Evolutionary conservation across 2,329 filamentous ascomycete genomes (phyloP).

Genomic region (Lachnellula arida): DNA sequence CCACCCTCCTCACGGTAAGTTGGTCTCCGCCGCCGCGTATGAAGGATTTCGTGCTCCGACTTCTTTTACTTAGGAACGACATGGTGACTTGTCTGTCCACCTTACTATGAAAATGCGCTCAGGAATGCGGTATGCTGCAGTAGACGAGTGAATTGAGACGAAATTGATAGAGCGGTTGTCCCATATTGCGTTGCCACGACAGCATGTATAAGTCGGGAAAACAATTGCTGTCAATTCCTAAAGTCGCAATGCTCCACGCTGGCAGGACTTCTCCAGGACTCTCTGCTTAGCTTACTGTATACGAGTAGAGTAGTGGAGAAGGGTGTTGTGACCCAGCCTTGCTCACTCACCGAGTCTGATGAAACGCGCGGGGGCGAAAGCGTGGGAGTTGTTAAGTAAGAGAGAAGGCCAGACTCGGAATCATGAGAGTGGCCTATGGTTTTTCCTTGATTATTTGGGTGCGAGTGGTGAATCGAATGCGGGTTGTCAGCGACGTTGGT

Average conservation of each 20-base stretch:
- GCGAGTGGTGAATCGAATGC: too few relatives aligned
- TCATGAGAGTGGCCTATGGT: constrained; percentile 4
- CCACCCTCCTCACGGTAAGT: constrained; percentile 15
- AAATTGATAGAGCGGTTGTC: constrained; percentile 8
- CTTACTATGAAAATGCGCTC: not conserved
- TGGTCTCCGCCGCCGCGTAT: constrained; percentile 22
- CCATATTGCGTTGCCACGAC: constrained; percentile 23
- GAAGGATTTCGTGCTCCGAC: constrained; percentile 22
- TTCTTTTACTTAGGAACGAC: constrained; percentile 24
- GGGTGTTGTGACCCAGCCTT: constrained; percentile 5
- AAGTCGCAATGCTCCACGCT: constrained; percentile 4
- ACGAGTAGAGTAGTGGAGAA: not conserved
- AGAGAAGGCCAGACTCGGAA: not conserved
- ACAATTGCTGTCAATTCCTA: not conserved
- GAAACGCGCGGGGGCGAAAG: not conserved
- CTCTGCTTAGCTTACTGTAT: constrained; percentile 7
- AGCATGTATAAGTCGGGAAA: constrained; percentile 17
- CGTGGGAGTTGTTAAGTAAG: not conserved
- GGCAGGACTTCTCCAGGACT: constrained; percentile 22
- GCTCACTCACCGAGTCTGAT: constrained; percentile 8
- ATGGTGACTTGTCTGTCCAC: constrained; percentile 11
- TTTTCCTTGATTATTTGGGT: not conserved
- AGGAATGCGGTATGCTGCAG: not conserved
- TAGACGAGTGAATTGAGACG: constrained; percentile 7
- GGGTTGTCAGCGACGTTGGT: constrained; percentile 8